A percentile compares a stretch with the other conserved stretches of the same genome.
Conservation (phyloP, 805 yeast genomes). For the Pichia nakasei region DNA sequence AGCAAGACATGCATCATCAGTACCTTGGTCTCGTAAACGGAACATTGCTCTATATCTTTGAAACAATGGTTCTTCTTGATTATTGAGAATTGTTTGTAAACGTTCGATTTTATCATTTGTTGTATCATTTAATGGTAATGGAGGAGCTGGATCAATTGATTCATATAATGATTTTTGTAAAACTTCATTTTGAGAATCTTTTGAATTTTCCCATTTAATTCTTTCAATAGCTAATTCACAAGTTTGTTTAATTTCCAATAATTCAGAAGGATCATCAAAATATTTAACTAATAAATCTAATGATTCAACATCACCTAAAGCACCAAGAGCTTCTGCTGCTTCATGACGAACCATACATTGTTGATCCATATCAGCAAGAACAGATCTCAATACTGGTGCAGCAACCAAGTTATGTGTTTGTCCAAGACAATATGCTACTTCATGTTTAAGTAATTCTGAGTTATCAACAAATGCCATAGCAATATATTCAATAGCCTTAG, state of each 20-base stretch:
- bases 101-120: constrained; percentile 56
- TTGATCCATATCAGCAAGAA: constrained; percentile 56
- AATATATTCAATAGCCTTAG: constrained; percentile 68
- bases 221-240: constrained; percentile 96
- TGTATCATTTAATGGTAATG: constrained; percentile 51
- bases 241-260: constrained; percentile 87
- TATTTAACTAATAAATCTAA: constrained; percentile 57
- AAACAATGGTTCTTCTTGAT: constrained; percentile 70
- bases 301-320: constrained; percentile 75
- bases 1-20: constrained; percentile 88
- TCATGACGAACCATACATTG: constrained; percentile 98
- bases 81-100: constrained; percentile 61
- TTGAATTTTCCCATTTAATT: constrained; percentile 85
- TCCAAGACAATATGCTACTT: constrained; percentile 94
- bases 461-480: constrained; percentile 74
- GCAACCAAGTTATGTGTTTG: constrained; percentile 83
- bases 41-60: constrained; percentile 98
- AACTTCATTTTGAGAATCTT: constrained; percentile 52
- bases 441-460: constrained; percentile 90
- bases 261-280: constrained; percentile 56
- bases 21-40: constrained; percentile 89
- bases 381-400: constrained; percentile 65
- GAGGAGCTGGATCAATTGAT: constrained; percentile 98
- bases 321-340: constrained; percentile 98
- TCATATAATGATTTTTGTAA: constrained; percentile 71